A percentile compares a stretch with the other conserved stretches of the same genome.
Conservation (phyloP, 192 early-diverging fungal genomes). For the Backusella sp. region DNA sequence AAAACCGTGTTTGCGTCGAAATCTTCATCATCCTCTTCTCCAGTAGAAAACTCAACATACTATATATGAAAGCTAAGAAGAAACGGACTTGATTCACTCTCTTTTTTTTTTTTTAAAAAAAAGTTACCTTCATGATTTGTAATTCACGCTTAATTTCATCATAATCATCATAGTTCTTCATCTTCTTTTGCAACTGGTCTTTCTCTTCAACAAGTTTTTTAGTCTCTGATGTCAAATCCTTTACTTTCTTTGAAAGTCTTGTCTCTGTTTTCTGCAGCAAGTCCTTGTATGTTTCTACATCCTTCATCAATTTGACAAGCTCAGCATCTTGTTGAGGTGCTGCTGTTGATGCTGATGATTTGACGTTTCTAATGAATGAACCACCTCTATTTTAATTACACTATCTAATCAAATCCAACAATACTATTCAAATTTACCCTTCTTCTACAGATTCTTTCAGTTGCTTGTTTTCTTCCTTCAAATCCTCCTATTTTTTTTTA, state of each 20-base stretch:
- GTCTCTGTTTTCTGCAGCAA: slow-evolving; percentile 43
- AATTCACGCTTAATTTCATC: slow-evolving; percentile 86
- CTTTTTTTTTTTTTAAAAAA: background rate
- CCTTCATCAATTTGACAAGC: slow-evolving; percentile 41
- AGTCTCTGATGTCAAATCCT: slow-evolving; percentile 46
- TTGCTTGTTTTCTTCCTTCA: slow-evolving; percentile 42
- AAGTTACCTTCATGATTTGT: slow-evolving; percentile 70
- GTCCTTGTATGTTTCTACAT: slow-evolving; percentile 42
- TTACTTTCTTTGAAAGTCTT: slow-evolving; percentile 35
- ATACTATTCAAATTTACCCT: background rate
- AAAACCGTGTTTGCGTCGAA: slow-evolving; percentile 43
- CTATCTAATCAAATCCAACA: background rate
- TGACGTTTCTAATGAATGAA: background rate
- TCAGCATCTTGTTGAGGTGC: slow-evolving; percentile 37
- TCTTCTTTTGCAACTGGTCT: slow-evolving; percentile 47
- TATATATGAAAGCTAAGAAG: background rate
- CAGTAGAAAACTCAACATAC: slow-evolving; percentile 70
- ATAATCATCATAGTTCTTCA: slow-evolving; percentile 76
- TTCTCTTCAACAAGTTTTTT: slow-evolving; percentile 53
- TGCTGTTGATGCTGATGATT: background rate
- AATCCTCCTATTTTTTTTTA: slow-evolving; percentile 23
- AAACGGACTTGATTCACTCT: background rate
- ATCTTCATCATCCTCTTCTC: slow-evolving; percentile 44
- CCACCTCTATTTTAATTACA: background rate
- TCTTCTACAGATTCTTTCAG: slow-evolving; percentile 14